Evolutionary conservation across 352 stramenopile species (phyloP), one percentile per base, ranked within the genome.

Genomic region (Pythium vanterpoolii): DNA sequence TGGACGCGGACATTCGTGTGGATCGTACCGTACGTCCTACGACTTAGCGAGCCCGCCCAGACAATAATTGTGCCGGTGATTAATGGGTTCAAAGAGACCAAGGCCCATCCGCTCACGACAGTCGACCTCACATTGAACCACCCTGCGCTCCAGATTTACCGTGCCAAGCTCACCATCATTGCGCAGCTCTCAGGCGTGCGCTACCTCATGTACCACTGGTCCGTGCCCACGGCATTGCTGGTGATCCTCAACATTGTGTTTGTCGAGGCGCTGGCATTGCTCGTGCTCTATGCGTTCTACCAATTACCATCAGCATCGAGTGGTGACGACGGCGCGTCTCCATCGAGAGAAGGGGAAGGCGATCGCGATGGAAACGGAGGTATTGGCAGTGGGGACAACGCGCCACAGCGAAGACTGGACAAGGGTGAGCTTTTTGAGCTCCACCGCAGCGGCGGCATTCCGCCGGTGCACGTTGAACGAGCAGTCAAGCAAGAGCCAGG

Each of bases 191-290:
- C 80, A 43, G 84, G 84, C 7, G 68, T 94, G 44, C 82, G 80
- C 19, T 94, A 91, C 45, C 68, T 92, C 55, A 94, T 94, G 84
- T 94, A 94, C 67, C 81, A 94, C 74, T 94, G 84, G 83, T 76
- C 80, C 27, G 53, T 90, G 26, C 65, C 82, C 27, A 93, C 83
- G 0, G 82, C 83, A 8, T 61, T 86, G 57, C 34, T 90, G 27
- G 74, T 89, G 48, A 89, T 90, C 30, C 53, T 90, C 59, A 90
- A 93, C 64, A 82, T 94, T 59, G 82, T 83, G 31, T 85, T 91
- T 44, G 53, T 88, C 40, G 78, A 94, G 66, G 72, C 69, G 16
- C 56, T 93, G 40, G 73, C 45, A n/a, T 60, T 93, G 16, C 66
- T 86, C 26, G 73, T 93, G 39, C 30, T 93, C 27, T 89, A 84